These are phyloP conservation scores for Cercospora janseana DNA, from an alignment of 2,329 filamentous ascomycete species.

Conservation along the genomic window DNA sequence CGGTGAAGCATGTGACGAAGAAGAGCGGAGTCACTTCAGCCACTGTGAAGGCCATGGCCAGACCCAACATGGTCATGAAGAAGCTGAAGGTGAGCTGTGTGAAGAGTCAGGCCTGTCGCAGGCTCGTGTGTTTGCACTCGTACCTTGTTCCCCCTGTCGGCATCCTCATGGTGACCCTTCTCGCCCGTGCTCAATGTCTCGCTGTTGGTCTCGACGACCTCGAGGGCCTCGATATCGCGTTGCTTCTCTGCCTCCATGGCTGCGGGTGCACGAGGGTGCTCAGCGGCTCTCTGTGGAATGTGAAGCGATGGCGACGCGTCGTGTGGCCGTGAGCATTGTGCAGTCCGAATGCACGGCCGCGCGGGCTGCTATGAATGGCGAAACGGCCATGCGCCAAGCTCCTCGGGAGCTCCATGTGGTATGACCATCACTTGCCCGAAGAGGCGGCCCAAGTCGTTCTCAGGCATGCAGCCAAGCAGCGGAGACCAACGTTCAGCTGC, in stretches of 20 bases:
- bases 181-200: constrained; percentile 10
- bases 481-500: not conserved
- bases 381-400: constrained; percentile 8
- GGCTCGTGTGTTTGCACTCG: too few relatives aligned
- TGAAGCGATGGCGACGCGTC: not conserved
- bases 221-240: constrained; percentile 10
- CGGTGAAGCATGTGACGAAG: constrained; percentile 23
- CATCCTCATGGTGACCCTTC: not conserved
- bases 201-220: constrained; percentile 9
- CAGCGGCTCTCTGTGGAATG: not conserved
- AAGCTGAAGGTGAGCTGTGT: constrained; percentile 17
- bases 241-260: constrained; percentile 11
- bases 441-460: not conserved
- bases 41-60: constrained; percentile 20
- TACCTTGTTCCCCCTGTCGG: constrained; percentile 18
- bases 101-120: too few relatives aligned
- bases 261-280: not conserved
- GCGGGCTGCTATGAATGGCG: not conserved
- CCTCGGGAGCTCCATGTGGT: constrained; percentile 7
- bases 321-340: not conserved
- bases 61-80: constrained; percentile 24
- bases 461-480: constrained; percentile 6
- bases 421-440: not conserved
- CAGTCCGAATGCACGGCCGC: not conserved
- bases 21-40: constrained; percentile 26